These are phyloP conservation scores for Phaeodactylum tricornutum DNA, from an alignment of 108 stramenopile species.

Conservation along the genomic window DNA sequence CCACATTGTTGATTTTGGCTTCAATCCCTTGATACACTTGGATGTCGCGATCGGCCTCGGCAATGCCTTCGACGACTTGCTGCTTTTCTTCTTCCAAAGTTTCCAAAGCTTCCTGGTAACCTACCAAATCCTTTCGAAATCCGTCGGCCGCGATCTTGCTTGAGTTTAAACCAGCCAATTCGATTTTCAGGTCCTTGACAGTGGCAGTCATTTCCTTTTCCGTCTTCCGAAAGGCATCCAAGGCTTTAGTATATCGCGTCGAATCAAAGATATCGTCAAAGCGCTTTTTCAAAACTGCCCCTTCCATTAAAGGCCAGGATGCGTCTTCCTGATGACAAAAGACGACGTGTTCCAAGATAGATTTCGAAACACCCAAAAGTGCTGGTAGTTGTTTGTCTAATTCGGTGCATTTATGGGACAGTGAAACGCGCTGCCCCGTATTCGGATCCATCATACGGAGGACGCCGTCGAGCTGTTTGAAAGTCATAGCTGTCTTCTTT, in stretches of 20 bases:
- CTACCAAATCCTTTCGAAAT: slow-evolving; percentile 55
- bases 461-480: slow-evolving; percentile 89
- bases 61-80: slow-evolving; percentile 13
- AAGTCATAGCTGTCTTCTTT: slow-evolving; percentile 67
- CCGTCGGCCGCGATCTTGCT: slow-evolving; percentile 74
- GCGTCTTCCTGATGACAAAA: slow-evolving; percentile 97
- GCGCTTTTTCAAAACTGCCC: slow-evolving; percentile 93
- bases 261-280: slow-evolving; percentile 99
- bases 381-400: slow-evolving; percentile 81
- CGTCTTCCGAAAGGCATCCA: slow-evolving; percentile 84
- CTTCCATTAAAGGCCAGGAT: slow-evolving; percentile 88
- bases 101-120: slow-evolving; percentile 47
- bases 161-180: slow-evolving; percentile 62
- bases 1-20: slow-evolving; percentile 26
- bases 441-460: slow-evolving; percentile 53
- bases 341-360: slow-evolving; percentile 95
- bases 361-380: slow-evolving; percentile 82
- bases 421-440: slow-evolving; percentile 46
- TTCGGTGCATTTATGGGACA: slow-evolving; percentile 89
- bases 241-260: slow-evolving; percentile 50
- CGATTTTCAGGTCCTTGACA: slow-evolving; percentile 80
- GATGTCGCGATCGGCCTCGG: slow-evolving; percentile 35
- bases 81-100: slow-evolving; percentile 60
- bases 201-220: slow-evolving; percentile 55
- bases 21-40: slow-evolving; percentile 25